A percentile compares a stretch with the other conserved stretches of the same genome.
These are phyloP conservation scores for Hymenoscyphus fraxineus DNA, from an alignment of 2,329 filamentous ascomycete species.

Conservation along the genomic window DNA sequence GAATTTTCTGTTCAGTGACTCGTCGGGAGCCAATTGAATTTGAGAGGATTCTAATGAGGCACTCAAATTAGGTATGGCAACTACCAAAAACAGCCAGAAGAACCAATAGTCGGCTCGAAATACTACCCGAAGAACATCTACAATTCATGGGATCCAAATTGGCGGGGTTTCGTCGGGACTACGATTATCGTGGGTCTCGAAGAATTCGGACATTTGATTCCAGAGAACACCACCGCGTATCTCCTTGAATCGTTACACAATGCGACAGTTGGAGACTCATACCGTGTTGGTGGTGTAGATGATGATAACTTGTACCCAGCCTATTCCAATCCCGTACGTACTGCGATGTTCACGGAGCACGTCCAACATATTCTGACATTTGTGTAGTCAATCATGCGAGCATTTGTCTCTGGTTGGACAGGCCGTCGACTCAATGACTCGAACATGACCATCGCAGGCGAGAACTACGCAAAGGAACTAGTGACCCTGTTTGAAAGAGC, in stretches of 20 bases:
- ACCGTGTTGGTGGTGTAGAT: slow-evolving; percentile 57
- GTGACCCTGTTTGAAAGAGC: slow-evolving; percentile 53
- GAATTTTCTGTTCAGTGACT: background rate
- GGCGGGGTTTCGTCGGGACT: slow-evolving; percentile 60
- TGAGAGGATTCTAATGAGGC: background rate
- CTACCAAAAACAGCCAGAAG: slow-evolving; percentile 53
- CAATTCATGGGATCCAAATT: slow-evolving; percentile 60
- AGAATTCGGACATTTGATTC: slow-evolving; percentile 50
- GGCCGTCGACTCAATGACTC: slow-evolving; percentile 49
- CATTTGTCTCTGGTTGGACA: slow-evolving; percentile 56
- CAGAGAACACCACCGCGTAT: slow-evolving; percentile 34
- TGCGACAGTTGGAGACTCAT: slow-evolving; percentile 55
- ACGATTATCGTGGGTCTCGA: slow-evolving; percentile 56
- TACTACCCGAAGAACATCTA: slow-evolving; percentile 50
- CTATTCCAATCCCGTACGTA: slow-evolving; percentile 53
- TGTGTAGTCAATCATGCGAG: slow-evolving; percentile 52
- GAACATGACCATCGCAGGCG: slow-evolving; percentile 57
- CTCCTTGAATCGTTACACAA: slow-evolving; percentile 54
- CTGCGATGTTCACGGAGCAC: background rate
- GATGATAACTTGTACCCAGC: slow-evolving; percentile 59
- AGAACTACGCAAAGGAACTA: slow-evolving; percentile 52
- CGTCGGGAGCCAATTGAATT: too few species aligned
- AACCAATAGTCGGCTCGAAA: slow-evolving; percentile 52
- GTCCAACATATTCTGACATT: slow-evolving; percentile 7
- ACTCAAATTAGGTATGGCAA: slow-evolving; percentile 40